Percentiles rank a stretch among this genome's conserved stretches.
Evolutionary conservation across 805 yeast genomes (phyloP).

Genomic region (Zygoascus ofunaensis): DNA sequence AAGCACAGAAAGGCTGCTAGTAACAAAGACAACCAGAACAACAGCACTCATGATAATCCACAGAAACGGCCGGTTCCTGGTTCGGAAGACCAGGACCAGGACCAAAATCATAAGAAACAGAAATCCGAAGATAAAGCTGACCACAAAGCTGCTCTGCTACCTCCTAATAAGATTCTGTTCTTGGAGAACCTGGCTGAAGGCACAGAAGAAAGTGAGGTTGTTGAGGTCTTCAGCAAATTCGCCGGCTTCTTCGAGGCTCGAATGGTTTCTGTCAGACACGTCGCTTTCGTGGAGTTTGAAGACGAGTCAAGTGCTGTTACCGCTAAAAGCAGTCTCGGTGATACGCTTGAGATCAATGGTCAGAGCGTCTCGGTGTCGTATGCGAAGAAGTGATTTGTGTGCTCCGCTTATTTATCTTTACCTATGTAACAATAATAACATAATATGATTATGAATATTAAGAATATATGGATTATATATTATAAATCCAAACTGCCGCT

Average conservation of each 20-base stretch:
- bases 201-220: constrained; percentile 35
- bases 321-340: constrained; percentile 25
- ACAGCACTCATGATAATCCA: constrained; percentile 4
- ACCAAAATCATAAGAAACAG: constrained; percentile 1
- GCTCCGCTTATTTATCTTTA: no score
- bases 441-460: constrained; percentile 1
- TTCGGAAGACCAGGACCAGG: constrained; percentile 2
- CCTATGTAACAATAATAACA: no score
- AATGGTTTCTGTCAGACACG: constrained; percentile 52
- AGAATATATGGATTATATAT: not conserved
- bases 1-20: constrained; percentile 6
- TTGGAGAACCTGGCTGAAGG: constrained; percentile 53
- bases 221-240: constrained; percentile 37
- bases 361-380: constrained; percentile 23
- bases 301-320: constrained; percentile 42
- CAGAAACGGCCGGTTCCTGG: constrained; percentile 3
- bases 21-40: constrained; percentile 1
- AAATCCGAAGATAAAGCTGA: constrained; percentile 4
- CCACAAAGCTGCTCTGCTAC: constrained; percentile 25
- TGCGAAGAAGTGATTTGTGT: constrained; percentile 25
- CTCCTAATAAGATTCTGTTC: constrained; percentile 64
- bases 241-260: constrained; percentile 62
- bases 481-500: no score
- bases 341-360: constrained; percentile 21
- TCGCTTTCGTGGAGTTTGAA: constrained; percentile 77